Evolutionary conservation across 1,284 basidiomycete species (phyloP).

Genomic region (Filobasidium uniguttulatum): DNA sequence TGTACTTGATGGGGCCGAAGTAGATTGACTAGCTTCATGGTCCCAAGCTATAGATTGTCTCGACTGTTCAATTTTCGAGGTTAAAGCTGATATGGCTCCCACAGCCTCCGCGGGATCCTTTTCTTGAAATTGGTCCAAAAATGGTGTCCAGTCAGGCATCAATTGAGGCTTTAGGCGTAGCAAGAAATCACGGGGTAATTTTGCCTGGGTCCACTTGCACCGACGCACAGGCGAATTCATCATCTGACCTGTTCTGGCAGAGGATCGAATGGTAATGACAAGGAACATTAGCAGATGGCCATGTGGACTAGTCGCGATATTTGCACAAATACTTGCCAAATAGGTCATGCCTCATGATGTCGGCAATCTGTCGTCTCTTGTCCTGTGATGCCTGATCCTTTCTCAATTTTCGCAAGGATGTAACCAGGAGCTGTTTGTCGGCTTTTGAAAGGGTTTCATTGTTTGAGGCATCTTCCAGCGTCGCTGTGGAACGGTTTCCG

Average conservation of each 20-base stretch:
- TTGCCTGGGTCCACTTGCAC: background rate
- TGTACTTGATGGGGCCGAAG: too few relatives aligned
- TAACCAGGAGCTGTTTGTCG: background rate
- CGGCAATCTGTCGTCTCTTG: background rate
- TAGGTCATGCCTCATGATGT: background rate
- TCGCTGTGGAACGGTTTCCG: too few relatives aligned
- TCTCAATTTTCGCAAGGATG: background rate
- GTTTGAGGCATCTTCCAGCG: too few relatives aligned
- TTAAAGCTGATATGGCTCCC: too few relatives aligned
- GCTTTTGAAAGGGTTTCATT: too few relatives aligned
- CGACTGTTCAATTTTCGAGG: too few relatives aligned
- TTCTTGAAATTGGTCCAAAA: background rate
- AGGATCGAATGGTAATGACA: background rate
- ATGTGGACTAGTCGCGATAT: too few relatives aligned
- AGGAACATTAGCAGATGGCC: background rate
- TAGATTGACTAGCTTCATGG: too few relatives aligned
- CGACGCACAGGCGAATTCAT: background rate
- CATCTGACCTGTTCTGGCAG: background rate
- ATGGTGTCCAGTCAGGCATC: background rate
- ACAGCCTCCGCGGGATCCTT: too few relatives aligned
- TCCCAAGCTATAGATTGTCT: too few relatives aligned
- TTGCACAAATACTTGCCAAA: background rate
- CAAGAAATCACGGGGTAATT: background rate
- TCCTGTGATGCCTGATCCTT: background rate
- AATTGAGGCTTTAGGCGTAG: background rate